phyloP scores from a whole-genome alignment of 257 asterid species.

The Solanum arcanum region DNA sequence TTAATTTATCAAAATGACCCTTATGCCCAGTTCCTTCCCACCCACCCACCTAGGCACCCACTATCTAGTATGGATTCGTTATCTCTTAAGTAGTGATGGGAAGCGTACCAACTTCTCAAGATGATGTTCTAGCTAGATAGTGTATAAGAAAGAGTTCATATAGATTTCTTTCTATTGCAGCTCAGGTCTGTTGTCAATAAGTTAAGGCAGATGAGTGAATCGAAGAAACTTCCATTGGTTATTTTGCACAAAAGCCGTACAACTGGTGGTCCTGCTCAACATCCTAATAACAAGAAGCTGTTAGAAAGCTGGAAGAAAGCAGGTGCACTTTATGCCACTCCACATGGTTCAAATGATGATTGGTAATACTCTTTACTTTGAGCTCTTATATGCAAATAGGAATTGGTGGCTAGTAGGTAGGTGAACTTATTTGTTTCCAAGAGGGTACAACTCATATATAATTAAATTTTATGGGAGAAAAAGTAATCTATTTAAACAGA shows the following conservation, averaged over 20 bases:
- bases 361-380: conserved; percentile 36
- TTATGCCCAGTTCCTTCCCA: background rate
- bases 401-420: background rate
- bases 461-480: background rate
- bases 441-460: background rate
- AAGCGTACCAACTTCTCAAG: background rate
- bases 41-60: background rate
- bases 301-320: conserved; percentile 68
- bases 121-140: background rate
- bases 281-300: conserved; percentile 62
- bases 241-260: conserved; percentile 72
- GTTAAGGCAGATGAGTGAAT: conserved; percentile 43
- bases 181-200: conserved; percentile 49
- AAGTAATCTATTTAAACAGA: background rate
- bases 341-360: conserved; percentile 89
- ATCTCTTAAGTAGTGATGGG: background rate
- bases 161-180: conserved; percentile 23
- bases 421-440: background rate
- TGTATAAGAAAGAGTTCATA: background rate
- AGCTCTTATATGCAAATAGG: background rate
- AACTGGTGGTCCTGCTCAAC: conserved; percentile 65
- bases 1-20: background rate
- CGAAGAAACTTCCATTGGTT: conserved; percentile 78
- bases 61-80: background rate
- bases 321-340: conserved; percentile 67